phyloP scores from a whole-genome alignment of 2,329 filamentous ascomycete genomes.

The Hirsutella thompsonii region DNA sequence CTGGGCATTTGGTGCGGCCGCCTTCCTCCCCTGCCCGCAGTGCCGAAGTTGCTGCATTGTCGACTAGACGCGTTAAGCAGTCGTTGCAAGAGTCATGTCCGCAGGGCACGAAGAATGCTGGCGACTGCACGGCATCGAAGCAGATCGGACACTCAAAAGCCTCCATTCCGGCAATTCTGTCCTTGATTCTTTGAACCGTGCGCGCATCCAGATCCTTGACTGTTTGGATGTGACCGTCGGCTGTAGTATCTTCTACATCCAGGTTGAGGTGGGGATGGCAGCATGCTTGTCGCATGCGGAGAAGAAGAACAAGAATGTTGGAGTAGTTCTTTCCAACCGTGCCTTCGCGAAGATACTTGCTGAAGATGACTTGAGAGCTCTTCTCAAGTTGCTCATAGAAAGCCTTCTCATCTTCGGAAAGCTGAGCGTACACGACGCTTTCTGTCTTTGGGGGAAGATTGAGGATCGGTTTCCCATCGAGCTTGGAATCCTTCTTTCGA shows the following conservation, averaged over 20 bases:
- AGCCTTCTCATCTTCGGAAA: conserved; percentile 59
- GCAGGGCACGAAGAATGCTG: conserved; percentile 68
- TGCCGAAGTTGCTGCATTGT: conserved; percentile 39
- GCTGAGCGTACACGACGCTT: conserved; percentile 60
- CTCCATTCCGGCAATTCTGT: conserved; percentile 44
- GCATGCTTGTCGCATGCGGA: conserved; percentile 68
- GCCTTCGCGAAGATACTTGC: conserved; percentile 58
- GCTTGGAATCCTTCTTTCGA: conserved; percentile 64
- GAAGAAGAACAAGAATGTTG: conserved; percentile 65
- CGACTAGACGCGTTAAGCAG: conserved; percentile 59
- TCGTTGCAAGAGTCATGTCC: conserved; percentile 70
- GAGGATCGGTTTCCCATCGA: conserved; percentile 72
- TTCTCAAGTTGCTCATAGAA: conserved; percentile 67
- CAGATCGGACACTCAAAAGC: conserved; percentile 75
- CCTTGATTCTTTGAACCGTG: conserved; percentile 55
- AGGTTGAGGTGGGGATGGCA: conserved; percentile 19
- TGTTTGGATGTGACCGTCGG: conserved; percentile 40
- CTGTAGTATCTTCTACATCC: conserved; percentile 21
- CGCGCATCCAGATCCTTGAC: conserved; percentile 45
- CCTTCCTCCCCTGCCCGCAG: conserved; percentile 48
- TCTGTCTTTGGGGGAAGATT: conserved; percentile 65
- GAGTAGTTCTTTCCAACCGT: conserved; percentile 61
- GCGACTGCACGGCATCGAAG: conserved; percentile 62
- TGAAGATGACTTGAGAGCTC: conserved; percentile 58
- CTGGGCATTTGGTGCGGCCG: conserved; percentile 53